phyloP scores from a whole-genome alignment of 1,284 basidiomycete genomes.

The Puccinia triticina region DNA sequence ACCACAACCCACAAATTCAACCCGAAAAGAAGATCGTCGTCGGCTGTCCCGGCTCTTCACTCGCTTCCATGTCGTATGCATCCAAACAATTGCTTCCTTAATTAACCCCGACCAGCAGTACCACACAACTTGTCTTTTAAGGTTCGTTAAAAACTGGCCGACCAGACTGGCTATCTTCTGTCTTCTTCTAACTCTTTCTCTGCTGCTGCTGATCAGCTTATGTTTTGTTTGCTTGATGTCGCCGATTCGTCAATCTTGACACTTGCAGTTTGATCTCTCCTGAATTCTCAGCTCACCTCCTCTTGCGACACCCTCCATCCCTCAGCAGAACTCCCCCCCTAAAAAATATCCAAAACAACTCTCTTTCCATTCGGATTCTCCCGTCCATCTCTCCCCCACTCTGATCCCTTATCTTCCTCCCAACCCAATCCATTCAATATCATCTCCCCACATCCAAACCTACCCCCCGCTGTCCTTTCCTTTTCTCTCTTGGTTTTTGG shows the following conservation, averaged over 20 bases:
- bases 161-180: neutral
- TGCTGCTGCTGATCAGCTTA: constrained; percentile 23
- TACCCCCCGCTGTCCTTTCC: too few species aligned
- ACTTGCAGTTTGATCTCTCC: constrained; percentile 31
- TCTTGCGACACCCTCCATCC: neutral
- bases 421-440: neutral
- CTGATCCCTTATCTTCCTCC: neutral
- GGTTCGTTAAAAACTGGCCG: constrained; percentile 12
- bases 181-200: neutral
- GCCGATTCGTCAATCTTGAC: constrained; percentile 37
- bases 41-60: neutral
- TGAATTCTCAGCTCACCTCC: constrained; percentile 45
- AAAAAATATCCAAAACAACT: neutral
- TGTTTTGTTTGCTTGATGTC: constrained; percentile 20
- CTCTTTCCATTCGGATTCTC: neutral
- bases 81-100: neutral
- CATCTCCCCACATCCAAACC: neutral
- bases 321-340: constrained; percentile 1
- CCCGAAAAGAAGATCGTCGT: constrained; percentile 3
- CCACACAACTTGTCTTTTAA: neutral
- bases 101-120: neutral
- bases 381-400: neutral
- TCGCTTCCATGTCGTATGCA: too few species aligned
- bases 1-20: neutral
- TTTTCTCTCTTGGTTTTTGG: neutral